Conservation (phyloP, 805 yeast species). For the Saccharomycopsis microspora region DNA sequence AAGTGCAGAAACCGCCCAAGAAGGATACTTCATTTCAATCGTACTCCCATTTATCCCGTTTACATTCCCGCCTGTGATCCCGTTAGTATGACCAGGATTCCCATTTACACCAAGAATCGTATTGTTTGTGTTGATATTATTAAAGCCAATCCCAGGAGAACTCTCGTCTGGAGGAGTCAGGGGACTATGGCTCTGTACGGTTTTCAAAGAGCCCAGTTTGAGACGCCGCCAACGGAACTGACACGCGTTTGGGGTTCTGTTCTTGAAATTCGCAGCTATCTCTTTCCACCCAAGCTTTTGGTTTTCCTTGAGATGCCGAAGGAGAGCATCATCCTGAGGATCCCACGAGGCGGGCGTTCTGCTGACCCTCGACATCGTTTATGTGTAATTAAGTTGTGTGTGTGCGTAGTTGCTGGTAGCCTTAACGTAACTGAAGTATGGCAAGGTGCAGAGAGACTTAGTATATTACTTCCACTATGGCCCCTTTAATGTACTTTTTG, state of each 20-base stretch:
- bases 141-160: not conserved
- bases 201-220: conserved; percentile 30
- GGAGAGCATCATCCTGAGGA: conserved; percentile 58
- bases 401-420: too few species aligned
- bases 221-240: conserved; percentile 83
- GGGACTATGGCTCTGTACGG: conserved; percentile 17
- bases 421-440: too few species aligned
- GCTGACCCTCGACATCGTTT: too few species aligned
- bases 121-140: not conserved
- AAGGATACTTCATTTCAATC: conserved; percentile 4
- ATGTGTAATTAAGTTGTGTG: too few species aligned
- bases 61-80: not conserved
- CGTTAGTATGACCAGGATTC: not conserved
- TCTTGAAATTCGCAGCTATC: conserved; percentile 65
- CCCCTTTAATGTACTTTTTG: too few species aligned
- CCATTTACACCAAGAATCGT: not conserved
- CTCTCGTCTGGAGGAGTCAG: not conserved
- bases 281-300: conserved; percentile 87
- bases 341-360: conserved; percentile 46
- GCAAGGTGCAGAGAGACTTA: too few species aligned
- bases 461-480: too few species aligned
- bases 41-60: not conserved
- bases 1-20: conserved; percentile 1
- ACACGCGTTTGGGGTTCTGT: conserved; percentile 81
- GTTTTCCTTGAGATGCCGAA: conserved; percentile 70